Base-by-base conservation (phyloP, 2,329 filamentous ascomycete species). In the Huntiella moniliformis region DNA sequence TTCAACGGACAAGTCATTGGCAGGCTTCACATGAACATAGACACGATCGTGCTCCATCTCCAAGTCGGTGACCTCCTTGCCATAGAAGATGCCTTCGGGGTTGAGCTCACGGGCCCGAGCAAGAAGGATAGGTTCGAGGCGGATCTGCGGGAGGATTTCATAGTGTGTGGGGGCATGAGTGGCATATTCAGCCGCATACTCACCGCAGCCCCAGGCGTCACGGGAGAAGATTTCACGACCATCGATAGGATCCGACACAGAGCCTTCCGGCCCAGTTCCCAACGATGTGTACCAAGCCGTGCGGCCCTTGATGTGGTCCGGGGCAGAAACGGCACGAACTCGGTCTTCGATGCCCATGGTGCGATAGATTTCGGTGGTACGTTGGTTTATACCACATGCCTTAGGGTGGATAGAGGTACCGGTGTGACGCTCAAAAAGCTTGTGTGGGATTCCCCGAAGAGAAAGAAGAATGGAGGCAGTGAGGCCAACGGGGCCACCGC, bases 81-180 rank as follows among this genome's bases (percentile, higher is more conserved):
- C 38, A 37, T 42, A 46, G n/a, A 46, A 46, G 38, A 46, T 37
- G 12, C 38, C 38, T 12, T 42, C 11, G 10, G 45, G 45, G 13
- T 46, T 42, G 16, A 46, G 36, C 38, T 46, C 45, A 15, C 15
- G n/a, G 11, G 45, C 45, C 22, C 45, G 38, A 38, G 10, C 32
- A 12, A 46, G 5, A 6, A 46, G 45, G 15, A 47, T 47, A 7
- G 32, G 38, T 33, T 42, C 45, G 17, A 47, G 45, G 10, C 38
- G 45, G 38, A 47, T 47, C 45, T 47, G 38, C 32, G 45, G 45
- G n/a, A 47, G 18, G n/a, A 47, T 47, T 12, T 47, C 45, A 35
- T 47, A 47, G 5, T 32, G 22, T 5, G 38, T 42, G 15, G 38
- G 45, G 10, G 37, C 33, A 17, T 47, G 32, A 13, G 45, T 38